Evolutionary conservation across 1,284 basidiomycete genomes (phyloP), one percentile per base, ranked within the genome.

Genomic region (Pyrrhoderma noxium): DNA sequence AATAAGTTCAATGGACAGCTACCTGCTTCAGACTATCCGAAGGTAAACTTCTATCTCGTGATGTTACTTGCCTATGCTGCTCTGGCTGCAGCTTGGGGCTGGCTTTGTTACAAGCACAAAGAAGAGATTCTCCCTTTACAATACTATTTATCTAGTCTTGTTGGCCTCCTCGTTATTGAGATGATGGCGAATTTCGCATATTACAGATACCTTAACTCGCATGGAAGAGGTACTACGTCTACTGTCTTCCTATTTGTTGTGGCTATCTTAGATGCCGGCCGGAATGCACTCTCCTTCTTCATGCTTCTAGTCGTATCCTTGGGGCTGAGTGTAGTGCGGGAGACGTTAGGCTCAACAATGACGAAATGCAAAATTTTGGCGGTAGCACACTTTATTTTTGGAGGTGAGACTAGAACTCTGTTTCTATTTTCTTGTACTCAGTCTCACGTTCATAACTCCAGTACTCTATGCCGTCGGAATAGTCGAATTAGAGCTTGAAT

Each of bases 1-100:
- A 98, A 97, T 67, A 82, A 76, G 2, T 98, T 98, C 65, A 70
- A 87, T 36, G 95, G 95, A 35, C 80, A 90, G 65, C 75, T 99
- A 16, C 81, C 95, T 2, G 93, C 94, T 2, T 80, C 89, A 2
- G 95, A 99, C 65, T 96, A 97, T 65, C 95, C 95, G n/a, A 99
- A 99, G 79, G 89, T 98, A 62, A 85, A 81, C 56, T 92, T 95
- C 65, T 64, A 52, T 31, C 40, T 52, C 34, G 34, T 43, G 13
- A 37, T 52, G 45, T 34, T 41, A 8, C 88, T 71, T 11, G 9
- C 14, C 7, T 39, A 49, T n/a, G 36, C 35, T 16, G 45, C 31
- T 16, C 36, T 52, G 43, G 50, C 44, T 9, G 25, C 18, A 8
- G 77, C 69, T 0, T 99, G 95, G 95, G 87, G 77, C 8, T 87